Percentiles rank a stretch among this genome's conserved stretches.
Evolutionary conservation across 73 alveolate genomes (phyloP).

Genomic region (Paramecium primaurelia): DNA sequence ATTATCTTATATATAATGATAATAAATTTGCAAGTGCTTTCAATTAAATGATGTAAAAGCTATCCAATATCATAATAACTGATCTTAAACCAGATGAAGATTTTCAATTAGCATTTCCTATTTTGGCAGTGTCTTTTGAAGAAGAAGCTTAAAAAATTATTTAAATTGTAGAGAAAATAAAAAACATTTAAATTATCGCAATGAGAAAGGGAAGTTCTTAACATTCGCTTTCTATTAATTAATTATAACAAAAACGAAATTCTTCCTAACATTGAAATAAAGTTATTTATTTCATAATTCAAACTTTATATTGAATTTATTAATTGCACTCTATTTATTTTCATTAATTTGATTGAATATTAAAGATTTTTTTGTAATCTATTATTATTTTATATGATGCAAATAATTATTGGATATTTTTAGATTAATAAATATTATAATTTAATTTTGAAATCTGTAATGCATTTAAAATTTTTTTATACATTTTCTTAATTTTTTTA

Average conservation of each 20-base stretch:
- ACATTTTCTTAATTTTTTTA: background rate
- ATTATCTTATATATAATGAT: conserved; percentile 17
- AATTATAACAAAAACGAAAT: background rate
- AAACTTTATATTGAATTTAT: background rate
- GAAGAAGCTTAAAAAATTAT: background rate
- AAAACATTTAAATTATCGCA: background rate
- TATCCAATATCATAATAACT: background rate
- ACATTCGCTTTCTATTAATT: background rate
- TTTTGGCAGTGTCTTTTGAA: background rate
- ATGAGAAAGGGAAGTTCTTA: background rate
- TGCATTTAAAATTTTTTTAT: background rate
- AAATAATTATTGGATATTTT: background rate
- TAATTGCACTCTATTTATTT: background rate
- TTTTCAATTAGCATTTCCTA: conserved; percentile 4
- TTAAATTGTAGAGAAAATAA: background rate
- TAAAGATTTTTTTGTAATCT: background rate
- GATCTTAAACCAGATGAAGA: conserved; percentile 31
- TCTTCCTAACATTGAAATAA: background rate
- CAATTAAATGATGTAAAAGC: background rate
- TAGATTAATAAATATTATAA: background rate
- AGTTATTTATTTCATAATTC: background rate
- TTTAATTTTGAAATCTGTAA: background rate
- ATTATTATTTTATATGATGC: background rate
- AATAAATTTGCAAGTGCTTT: background rate
- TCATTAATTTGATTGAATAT: background rate